phyloP scores from a whole-genome alignment of 176 grass and related monocot species.

The Triticum urartu region DNA sequence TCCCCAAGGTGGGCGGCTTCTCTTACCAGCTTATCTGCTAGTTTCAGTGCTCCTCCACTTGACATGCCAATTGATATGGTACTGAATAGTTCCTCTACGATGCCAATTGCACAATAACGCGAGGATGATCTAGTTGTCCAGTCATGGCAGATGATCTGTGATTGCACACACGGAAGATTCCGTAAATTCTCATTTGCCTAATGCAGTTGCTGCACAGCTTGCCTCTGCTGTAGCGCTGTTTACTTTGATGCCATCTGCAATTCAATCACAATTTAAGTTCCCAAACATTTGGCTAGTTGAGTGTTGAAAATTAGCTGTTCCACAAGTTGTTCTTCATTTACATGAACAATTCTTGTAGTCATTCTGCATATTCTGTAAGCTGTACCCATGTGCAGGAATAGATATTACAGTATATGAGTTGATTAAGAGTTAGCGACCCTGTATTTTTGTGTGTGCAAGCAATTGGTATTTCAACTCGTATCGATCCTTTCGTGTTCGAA shows the following conservation, averaged over 20 bases:
- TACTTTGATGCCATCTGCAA: background rate
- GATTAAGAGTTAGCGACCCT: background rate
- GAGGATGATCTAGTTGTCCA: background rate
- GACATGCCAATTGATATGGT: background rate
- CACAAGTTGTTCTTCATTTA: background rate
- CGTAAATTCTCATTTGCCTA: background rate
- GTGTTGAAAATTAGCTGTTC: background rate
- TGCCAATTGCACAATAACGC: background rate
- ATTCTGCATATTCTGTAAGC: background rate
- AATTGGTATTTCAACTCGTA: background rate
- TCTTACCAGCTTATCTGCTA: background rate
- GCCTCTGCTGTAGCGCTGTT: background rate
- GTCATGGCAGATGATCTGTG: background rate
- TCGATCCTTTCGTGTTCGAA: background rate
- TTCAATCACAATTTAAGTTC: background rate
- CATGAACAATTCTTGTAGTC: background rate
- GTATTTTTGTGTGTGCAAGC: background rate
- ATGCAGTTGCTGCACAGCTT: background rate
- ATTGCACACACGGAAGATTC: background rate
- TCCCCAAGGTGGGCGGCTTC: conserved; percentile 71
- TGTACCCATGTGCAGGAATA: background rate
- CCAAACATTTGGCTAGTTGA: background rate
- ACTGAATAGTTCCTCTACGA: too few species aligned
- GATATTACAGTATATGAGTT: background rate
- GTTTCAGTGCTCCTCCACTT: background rate